These are phyloP conservation scores for Entamoeba invadens DNA, from an alignment of 208 protist species.

Conservation along the genomic window DNA sequence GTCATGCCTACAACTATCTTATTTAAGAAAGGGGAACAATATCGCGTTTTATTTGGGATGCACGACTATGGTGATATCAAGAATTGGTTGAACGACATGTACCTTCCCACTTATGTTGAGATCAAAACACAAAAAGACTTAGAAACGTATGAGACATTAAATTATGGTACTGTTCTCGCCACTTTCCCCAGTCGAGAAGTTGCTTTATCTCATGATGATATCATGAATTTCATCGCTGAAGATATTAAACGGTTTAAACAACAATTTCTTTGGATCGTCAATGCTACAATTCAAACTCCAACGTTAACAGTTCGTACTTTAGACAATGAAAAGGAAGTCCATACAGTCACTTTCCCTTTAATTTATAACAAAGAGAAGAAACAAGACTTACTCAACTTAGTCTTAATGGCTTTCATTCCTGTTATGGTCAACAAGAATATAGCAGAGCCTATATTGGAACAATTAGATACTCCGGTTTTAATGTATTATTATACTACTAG, in stretches of 20 bases:
- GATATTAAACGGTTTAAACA: neutral
- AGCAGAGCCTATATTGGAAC: neutral
- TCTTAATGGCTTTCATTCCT: neutral
- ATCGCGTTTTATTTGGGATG: neutral
- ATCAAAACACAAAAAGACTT: neutral
- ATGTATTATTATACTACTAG: neutral
- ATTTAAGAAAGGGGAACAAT: neutral
- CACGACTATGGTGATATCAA: neutral
- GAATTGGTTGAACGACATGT: neutral
- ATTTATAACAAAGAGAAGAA: neutral
- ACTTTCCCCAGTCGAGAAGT: neutral
- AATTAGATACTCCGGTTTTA: neutral
- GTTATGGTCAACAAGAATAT: neutral
- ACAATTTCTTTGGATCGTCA: neutral
- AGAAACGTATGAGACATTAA: neutral
- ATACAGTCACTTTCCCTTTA: neutral
- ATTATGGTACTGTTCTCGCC: neutral
- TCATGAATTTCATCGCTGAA: neutral
- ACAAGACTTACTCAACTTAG: neutral
- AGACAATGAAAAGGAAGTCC: neutral
- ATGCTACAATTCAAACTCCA: neutral
- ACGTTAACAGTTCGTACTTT: neutral
- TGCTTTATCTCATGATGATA: neutral
- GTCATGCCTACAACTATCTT: neutral
- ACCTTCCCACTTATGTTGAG: neutral